Conservation (phyloP, 768 basidiomycete genomes). For the Russula compacta region DNA sequence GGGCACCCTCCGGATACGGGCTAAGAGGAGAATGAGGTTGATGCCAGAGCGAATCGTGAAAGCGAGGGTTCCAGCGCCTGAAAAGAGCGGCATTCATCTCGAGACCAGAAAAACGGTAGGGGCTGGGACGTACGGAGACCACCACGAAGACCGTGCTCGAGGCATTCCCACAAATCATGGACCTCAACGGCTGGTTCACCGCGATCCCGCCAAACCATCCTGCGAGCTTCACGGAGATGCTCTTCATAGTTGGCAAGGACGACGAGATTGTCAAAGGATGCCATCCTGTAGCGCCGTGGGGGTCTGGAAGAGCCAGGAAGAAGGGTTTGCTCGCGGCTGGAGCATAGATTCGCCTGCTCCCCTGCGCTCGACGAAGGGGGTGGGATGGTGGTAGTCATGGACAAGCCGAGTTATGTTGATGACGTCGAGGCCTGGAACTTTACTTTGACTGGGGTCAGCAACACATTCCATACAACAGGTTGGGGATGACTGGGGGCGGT, state of each 20-base stretch:
- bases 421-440: not conserved
- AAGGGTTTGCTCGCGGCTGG: conserved; percentile 25
- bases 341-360: not conserved
- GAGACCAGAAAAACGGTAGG: not conserved
- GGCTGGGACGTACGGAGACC: conserved; percentile 50
- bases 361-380: not conserved
- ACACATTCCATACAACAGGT: not conserved
- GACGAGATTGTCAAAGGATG: conserved; percentile 77
- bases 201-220: conserved; percentile 73
- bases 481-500: not conserved
- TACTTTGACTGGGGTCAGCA: not conserved
- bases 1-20: conserved; percentile 45
- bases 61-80: conserved; percentile 75
- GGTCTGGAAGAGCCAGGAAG: conserved; percentile 32
- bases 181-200: conserved; percentile 71
- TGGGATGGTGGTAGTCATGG: not conserved
- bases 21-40: conserved; percentile 67
- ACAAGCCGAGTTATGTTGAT: not conserved
- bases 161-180: conserved; percentile 50
- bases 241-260: conserved; percentile 82
- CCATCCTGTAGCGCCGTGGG: conserved; percentile 50
- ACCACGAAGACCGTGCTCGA: conserved; percentile 62
- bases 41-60: conserved; percentile 77
- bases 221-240: conserved; percentile 58
- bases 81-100: not conserved